Base-by-base conservation (phyloP, 2,329 filamentous ascomycete species). In the Lachnellula cervina region DNA sequence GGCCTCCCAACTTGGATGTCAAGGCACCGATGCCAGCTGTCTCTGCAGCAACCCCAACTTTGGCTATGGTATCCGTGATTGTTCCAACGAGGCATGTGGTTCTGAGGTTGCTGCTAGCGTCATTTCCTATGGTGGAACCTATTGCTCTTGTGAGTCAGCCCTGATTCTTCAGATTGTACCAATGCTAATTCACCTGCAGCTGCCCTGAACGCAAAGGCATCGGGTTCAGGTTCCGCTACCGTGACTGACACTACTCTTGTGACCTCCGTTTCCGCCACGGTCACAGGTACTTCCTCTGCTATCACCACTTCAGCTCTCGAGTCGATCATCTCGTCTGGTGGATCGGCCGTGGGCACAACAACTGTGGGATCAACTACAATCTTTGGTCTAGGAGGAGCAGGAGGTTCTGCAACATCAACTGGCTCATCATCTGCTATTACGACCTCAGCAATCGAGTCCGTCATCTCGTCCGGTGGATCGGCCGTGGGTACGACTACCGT, bases 41-140 rank as follows among this genome's bases (percentile, higher is more conserved):
- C 72, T 76, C 57, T 79, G 76, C 71, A 62, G 57, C n/a, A 69
- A 75, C 54, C 57, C 56, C 37, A 66, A 76, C 69, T 79, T 76
- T 60, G 70, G 68, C 55, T 76, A 73, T 55, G 76, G 76, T 57
- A 67, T 79, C 49, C 74, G 75, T 56, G 76, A 79, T 64, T 79
- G 76, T 68, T 69, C 74, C 55, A 71, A 65, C 54, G 68, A 73
- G 62, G 72, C 72, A 35, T 77, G 76, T 61, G 67, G 66, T 50
- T n/a, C 59, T 8, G 62, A 57, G 8, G 64, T 58, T 28, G 67
- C 60, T 7, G 49, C 55, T 13, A 50, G 59, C 62, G 72, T 65
- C 32, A 65, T 69, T 42, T 57, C 63, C 40, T 71, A 66, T 57
- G 69, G 65, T 42, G 38, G 34, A 13, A 48, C 16, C 42, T 69